phyloP scores from a whole-genome alignment of 176 grass and related monocot genomes.

The Alloteropsis semialata region DNA sequence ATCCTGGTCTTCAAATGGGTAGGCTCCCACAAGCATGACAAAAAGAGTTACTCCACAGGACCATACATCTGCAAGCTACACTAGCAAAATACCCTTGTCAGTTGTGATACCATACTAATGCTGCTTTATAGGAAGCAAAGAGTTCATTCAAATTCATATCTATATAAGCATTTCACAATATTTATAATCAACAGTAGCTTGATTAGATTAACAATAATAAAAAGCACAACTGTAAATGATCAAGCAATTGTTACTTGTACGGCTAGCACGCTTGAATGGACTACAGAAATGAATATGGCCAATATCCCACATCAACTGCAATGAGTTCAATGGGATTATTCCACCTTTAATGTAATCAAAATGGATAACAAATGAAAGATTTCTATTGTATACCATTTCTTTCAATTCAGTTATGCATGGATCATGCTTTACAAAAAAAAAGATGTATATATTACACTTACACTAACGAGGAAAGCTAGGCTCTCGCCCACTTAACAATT shows the following conservation, averaged over 20 bases:
- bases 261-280: not conserved
- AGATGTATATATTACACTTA: not conserved
- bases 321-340: not conserved
- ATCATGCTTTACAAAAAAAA: not conserved
- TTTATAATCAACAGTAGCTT: not conserved
- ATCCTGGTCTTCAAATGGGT: slow-evolving; percentile 84
- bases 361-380: not conserved
- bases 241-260: not conserved
- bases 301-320: not conserved
- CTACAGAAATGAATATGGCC: not conserved
- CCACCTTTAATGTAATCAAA: not conserved
- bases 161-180: not conserved
- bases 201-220: not conserved
- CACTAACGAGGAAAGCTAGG: not conserved
- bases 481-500: not conserved
- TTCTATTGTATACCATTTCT: not conserved
- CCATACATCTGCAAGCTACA: slow-evolving; percentile 90
- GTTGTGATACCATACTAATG: not conserved
- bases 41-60: slow-evolving; percentile 92
- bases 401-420: not conserved
- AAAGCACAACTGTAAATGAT: not conserved
- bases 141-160: not conserved
- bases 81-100: slow-evolving; percentile 13
- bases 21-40: slow-evolving; percentile 88
- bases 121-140: not conserved